These are phyloP conservation scores for Dictyostelium firmibasis DNA, from an alignment of 78 protist species.

Conservation along the genomic window DNA sequence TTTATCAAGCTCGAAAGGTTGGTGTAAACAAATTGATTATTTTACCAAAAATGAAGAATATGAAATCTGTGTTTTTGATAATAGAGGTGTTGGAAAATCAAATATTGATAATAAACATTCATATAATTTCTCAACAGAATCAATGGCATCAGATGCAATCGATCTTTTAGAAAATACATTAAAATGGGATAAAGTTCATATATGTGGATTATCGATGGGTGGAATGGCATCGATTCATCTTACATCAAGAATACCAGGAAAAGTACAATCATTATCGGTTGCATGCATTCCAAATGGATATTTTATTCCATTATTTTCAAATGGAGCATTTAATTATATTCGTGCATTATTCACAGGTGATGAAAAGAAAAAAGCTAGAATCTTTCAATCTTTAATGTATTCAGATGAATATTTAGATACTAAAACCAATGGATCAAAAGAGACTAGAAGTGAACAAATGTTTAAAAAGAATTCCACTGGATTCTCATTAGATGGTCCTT, in stretches of 20 bases:
- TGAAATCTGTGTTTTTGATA: conserved; percentile 64
- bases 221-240: conserved; percentile 55
- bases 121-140: background rate
- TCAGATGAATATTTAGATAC: background rate
- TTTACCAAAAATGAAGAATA: background rate
- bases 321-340: background rate
- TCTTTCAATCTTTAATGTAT: background rate
- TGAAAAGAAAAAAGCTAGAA: background rate
- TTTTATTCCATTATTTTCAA: background rate
- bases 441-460: background rate
- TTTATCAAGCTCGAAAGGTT: background rate
- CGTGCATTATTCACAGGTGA: background rate
- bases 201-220: conserved; percentile 80
- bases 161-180: conserved; percentile 56
- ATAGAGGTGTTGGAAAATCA: conserved; percentile 54
- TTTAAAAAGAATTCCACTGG: background rate
- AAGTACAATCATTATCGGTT: background rate
- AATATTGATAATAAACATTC: background rate
- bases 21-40: conserved; percentile 47
- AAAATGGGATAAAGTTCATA: conserved; percentile 34
- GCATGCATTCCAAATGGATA: background rate
- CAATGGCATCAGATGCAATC: conserved; percentile 55
- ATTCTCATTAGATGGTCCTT: background rate
- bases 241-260: background rate
- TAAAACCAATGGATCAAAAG: background rate